phyloP scores from a whole-genome alignment of 192 early-diverging fungal genomes.

The Backusella circina region DNA sequence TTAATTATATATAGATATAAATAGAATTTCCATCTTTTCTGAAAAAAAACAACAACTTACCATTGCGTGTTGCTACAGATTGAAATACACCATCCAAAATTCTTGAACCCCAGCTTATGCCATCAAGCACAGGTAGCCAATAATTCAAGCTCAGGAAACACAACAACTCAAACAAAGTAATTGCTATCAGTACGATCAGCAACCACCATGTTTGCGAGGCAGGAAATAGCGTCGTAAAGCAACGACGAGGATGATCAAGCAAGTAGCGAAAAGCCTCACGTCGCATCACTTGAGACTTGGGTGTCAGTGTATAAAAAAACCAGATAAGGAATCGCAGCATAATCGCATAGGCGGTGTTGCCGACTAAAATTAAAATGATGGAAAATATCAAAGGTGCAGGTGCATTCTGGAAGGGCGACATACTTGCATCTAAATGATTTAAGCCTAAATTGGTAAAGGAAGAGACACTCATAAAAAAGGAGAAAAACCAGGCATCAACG shows the following conservation, averaged over 20 bases:
- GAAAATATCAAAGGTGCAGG: constrained; percentile 13
- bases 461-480: constrained; percentile 24
- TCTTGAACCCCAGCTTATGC: constrained; percentile 23
- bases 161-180: constrained; percentile 26
- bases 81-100: constrained; percentile 33
- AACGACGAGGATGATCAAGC: constrained; percentile 31
- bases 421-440: constrained; percentile 25
- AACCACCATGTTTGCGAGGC: constrained; percentile 31
- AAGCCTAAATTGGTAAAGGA: constrained; percentile 28
- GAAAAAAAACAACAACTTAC: constrained; percentile 12
- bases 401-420: constrained; percentile 32
- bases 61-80: constrained; percentile 29
- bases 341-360: constrained; percentile 34
- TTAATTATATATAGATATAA: not conserved
- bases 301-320: constrained; percentile 12
- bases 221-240: constrained; percentile 33
- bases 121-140: constrained; percentile 21
- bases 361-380: constrained; percentile 23
- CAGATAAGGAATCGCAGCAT: constrained; percentile 28
- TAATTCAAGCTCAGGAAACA: constrained; percentile 22
- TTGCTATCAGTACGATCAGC: constrained; percentile 16
- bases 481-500: constrained; percentile 29
- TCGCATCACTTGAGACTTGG: constrained; percentile 11
- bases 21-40: not conserved
- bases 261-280: constrained; percentile 26